A percentile compares a stretch with the other conserved stretches of the same genome.
Conservation (phyloP, 192 early-diverging fungal genomes). For the Chytriomyces sp. region DNA sequence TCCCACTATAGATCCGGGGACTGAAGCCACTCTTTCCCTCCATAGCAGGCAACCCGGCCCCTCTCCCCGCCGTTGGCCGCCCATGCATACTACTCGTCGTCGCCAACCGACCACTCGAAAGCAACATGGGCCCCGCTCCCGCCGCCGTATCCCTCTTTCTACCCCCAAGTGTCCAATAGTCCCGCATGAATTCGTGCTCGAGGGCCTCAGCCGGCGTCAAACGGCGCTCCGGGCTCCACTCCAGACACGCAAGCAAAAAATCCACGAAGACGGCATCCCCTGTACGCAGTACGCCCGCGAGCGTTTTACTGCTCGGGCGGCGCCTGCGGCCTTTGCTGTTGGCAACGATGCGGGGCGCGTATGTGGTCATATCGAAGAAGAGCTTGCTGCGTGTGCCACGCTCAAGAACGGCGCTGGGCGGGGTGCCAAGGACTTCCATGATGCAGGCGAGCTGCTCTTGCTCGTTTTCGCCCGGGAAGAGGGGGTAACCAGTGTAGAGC, state of each 20-base stretch:
- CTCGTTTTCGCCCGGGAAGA: conserved; percentile 98
- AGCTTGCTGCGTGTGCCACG: conserved; percentile 76
- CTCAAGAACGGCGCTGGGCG: conserved; percentile 72
- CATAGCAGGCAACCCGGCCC: neutral
- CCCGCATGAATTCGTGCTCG: conserved; percentile 57
- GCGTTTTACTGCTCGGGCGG: conserved; percentile 73
- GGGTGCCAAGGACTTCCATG: conserved; percentile 89
- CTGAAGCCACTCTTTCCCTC: conserved; percentile 91
- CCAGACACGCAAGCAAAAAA: conserved; percentile 80
- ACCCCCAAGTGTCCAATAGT: neutral
- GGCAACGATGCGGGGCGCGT: conserved; percentile 58
- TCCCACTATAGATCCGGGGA: conserved; percentile 85
- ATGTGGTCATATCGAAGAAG: conserved; percentile 69
- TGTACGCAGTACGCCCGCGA: conserved; percentile 73
- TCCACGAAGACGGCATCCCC: conserved; percentile 80
- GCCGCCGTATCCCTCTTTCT: conserved; percentile 77
- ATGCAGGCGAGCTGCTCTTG: conserved; percentile 94
- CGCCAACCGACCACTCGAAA: neutral
- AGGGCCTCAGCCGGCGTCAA: conserved; percentile 86
- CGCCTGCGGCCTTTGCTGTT: conserved; percentile 92
- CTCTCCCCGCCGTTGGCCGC: neutral
- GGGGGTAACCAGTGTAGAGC: conserved; percentile 77
- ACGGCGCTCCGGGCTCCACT: conserved; percentile 87
- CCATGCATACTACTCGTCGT: conserved; percentile 21
- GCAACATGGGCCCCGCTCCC: neutral